phyloP scores from a whole-genome alignment of 805 yeast species.

The Saturnispora besseyi region DNA sequence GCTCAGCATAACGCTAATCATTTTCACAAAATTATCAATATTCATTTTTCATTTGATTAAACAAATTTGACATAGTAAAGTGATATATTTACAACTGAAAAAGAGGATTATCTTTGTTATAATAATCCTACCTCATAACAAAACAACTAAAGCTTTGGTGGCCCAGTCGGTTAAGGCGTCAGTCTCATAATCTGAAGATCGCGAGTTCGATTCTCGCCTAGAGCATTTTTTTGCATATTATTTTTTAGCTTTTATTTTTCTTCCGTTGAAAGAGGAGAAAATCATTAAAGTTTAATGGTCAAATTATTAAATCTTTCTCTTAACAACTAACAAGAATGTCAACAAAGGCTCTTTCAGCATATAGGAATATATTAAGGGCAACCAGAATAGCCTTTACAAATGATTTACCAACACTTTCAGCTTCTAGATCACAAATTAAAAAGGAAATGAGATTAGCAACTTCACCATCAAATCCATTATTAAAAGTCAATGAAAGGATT shows the following conservation, averaged over 20 bases:
- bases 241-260: background rate
- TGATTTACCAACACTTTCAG: constrained; percentile 39
- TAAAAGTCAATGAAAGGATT: constrained; percentile 41
- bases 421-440: constrained; percentile 54
- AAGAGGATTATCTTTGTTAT: no score
- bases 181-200: constrained; percentile 29
- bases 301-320: background rate
- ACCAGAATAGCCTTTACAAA: constrained; percentile 49
- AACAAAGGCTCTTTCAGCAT: constrained; percentile 35
- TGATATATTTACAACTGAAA: no score
- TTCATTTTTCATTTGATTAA: no score
- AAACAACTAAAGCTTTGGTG: constrained; percentile 20
- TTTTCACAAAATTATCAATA: no score
- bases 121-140: no score
- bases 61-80: no score
- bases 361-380: constrained; percentile 60
- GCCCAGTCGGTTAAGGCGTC: constrained; percentile 32
- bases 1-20: no score
- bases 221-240: constrained; percentile 19
- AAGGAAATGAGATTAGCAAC: constrained; percentile 36
- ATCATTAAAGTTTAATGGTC: background rate
- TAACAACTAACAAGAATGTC: constrained; percentile 6
- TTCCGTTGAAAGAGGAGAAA: background rate
- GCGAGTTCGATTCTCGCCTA: constrained; percentile 34
- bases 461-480: constrained; percentile 36